A percentile compares a stretch with the other conserved stretches of the same genome.
These are phyloP conservation scores for Pulveroboletus sp. DNA, from an alignment of 768 basidiomycete genomes.

Conservation along the genomic window DNA sequence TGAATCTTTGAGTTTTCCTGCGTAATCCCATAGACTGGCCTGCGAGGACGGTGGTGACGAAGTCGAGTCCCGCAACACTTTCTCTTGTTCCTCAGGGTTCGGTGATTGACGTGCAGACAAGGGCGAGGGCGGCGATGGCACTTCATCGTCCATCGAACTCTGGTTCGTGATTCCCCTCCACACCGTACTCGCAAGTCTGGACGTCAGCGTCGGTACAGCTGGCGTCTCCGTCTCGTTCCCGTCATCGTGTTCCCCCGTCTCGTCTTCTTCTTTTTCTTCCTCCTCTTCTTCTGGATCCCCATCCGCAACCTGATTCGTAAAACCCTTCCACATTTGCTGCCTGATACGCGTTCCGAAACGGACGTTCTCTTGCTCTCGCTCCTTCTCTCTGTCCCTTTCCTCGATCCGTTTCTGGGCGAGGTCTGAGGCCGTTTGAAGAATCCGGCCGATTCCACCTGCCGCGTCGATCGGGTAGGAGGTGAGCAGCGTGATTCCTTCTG, in stretches of 20 bases:
- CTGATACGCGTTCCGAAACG: slow-evolving; percentile 55
- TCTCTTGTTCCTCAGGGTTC: slow-evolving; percentile 16
- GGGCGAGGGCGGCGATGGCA: slow-evolving; percentile 39
- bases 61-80: slow-evolving; percentile 11
- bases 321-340: slow-evolving; percentile 64
- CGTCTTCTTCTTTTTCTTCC: slow-evolving; percentile 33
- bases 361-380: slow-evolving; percentile 31
- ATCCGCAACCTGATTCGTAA: slow-evolving; percentile 48
- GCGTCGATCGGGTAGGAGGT: slow-evolving; percentile 60
- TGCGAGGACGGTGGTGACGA: slow-evolving; percentile 22
- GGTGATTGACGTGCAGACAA: slow-evolving; percentile 28
- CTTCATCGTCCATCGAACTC: slow-evolving; percentile 64
- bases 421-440: slow-evolving; percentile 66
- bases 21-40: slow-evolving; percentile 61
- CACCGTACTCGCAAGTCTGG: slow-evolving; percentile 57
- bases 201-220: slow-evolving; percentile 38
- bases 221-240: slow-evolving; percentile 46
- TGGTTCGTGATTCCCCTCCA: slow-evolving; percentile 79
- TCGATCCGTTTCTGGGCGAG: slow-evolving; percentile 50
- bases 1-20: slow-evolving; percentile 69
- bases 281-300: slow-evolving; percentile 29
- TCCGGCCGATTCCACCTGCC: slow-evolving; percentile 65
- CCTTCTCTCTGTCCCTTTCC: slow-evolving; percentile 27
- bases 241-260: slow-evolving; percentile 33
- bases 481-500: slow-evolving; percentile 61